Evolutionary conservation across 2,329 filamentous ascomycete genomes (phyloP).

Genomic region (Dactylellina drechsleri): DNA sequence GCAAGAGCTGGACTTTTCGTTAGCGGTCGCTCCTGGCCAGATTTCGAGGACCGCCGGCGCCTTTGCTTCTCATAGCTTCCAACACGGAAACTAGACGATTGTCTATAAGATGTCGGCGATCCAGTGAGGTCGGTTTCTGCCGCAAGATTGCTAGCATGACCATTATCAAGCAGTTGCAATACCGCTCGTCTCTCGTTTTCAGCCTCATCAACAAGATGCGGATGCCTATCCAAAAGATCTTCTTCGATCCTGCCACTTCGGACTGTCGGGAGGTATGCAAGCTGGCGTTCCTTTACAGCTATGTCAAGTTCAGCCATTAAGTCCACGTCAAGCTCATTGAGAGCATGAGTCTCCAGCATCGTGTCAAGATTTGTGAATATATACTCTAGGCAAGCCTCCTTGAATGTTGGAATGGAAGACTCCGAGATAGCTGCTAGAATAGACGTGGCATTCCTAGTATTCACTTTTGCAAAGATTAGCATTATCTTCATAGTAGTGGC

Average conservation of each 20-base stretch:
- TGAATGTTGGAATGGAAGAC: constrained; percentile 84
- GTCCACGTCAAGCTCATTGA: constrained; percentile 86
- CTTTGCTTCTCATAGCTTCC: constrained; percentile 56
- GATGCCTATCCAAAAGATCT: constrained; percentile 64
- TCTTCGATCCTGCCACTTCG: constrained; percentile 72
- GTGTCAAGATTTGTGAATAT: constrained; percentile 89
- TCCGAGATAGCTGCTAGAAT: constrained; percentile 87
- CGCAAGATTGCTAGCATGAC: constrained; percentile 1
- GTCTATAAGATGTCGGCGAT: constrained; percentile 38
- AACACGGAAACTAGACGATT: constrained; percentile 64
- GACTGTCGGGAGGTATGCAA: constrained; percentile 78
- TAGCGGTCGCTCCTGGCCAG: constrained; percentile 67
- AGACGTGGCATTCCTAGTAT: constrained; percentile 82
- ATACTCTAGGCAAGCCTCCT: constrained; percentile 87
- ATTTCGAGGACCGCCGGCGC: constrained; percentile 64
- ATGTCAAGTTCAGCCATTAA: constrained; percentile 82
- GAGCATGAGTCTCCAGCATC: constrained; percentile 86
- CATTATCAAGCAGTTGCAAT: constrained; percentile 36
- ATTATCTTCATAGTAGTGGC: constrained; percentile 10
- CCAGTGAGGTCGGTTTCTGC: constrained; percentile 33
- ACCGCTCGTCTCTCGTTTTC: constrained; percentile 62
- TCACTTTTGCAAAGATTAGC: constrained; percentile 66
- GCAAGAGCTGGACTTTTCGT: constrained; percentile 76
- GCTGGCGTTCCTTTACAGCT: constrained; percentile 82
- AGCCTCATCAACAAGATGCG: constrained; percentile 61